Evolutionary conservation across 495 filamentous ascomycete species (phyloP).

Genomic region (Aspergillus baeticus): DNA sequence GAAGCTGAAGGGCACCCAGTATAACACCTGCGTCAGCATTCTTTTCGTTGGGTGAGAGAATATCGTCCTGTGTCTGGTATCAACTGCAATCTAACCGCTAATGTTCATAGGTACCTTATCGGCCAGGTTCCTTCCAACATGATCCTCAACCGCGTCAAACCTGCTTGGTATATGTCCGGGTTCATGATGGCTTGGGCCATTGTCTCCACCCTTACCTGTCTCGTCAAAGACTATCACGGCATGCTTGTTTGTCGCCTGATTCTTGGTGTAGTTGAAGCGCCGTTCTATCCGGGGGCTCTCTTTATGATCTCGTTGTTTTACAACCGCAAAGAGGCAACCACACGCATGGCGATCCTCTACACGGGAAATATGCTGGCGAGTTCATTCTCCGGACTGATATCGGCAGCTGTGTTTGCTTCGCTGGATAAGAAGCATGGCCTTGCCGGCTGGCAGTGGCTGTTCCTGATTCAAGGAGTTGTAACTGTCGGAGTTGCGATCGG

Average conservation of each 20-base stretch:
- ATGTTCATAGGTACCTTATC: conserved; percentile 36
- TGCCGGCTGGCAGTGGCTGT: conserved; percentile 32
- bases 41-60: conserved; percentile 52
- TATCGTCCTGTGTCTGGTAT: background rate
- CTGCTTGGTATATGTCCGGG: conserved; percentile 30
- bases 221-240: conserved; percentile 40
- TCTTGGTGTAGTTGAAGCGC: conserved; percentile 49
- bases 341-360: conserved; percentile 26
- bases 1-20: conserved; percentile 41
- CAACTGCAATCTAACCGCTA: background rate
- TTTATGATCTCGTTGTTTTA: conserved; percentile 48
- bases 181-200: conserved; percentile 52
- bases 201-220: conserved; percentile 43
- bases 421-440: conserved; percentile 21
- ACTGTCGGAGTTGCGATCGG: conserved; percentile 38
- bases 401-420: conserved; percentile 22
- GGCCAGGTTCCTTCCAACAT: conserved; percentile 59
- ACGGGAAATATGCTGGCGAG: conserved; percentile 24
- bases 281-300: conserved; percentile 46
- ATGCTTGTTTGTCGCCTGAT: conserved; percentile 37
- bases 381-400: conserved; percentile 29
- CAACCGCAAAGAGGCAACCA: conserved; percentile 38
- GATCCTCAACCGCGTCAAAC: conserved; percentile 46
- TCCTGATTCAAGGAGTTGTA: conserved; percentile 41
- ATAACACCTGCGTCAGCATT: conserved; percentile 55